Conservation (phyloP, 495 filamentous ascomycete species). For the Tuber microsphaerosporum region DNA sequence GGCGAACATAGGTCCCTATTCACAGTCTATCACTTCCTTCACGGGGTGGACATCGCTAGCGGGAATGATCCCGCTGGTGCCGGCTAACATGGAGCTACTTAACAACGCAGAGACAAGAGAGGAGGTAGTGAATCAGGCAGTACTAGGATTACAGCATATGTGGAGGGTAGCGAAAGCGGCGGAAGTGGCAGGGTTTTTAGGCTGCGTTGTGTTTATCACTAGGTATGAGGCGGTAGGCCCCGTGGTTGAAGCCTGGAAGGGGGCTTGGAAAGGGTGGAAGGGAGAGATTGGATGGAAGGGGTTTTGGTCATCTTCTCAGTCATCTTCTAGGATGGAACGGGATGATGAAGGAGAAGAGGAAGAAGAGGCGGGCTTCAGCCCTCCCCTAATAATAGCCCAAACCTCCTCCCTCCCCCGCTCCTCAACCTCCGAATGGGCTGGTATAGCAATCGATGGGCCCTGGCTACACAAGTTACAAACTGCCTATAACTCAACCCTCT, state of each 20-base stretch:
- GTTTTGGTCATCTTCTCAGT: slow-evolving; percentile 11
- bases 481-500: not conserved
- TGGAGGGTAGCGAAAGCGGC: slow-evolving; percentile 72
- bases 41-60: slow-evolving; percentile 51
- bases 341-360: slow-evolving; percentile 43
- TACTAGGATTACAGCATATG: slow-evolving; percentile 77
- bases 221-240: slow-evolving; percentile 35
- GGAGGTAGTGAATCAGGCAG: slow-evolving; percentile 45
- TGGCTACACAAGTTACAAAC: slow-evolving; percentile 21
- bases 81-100: slow-evolving; percentile 65
- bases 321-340: slow-evolving; percentile 10
- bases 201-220: slow-evolving; percentile 64
- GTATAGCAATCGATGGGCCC: slow-evolving; percentile 18
- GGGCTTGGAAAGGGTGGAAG: slow-evolving; percentile 52
- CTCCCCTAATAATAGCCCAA: slow-evolving; percentile 65
- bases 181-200: slow-evolving; percentile 64
- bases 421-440: slow-evolving; percentile 64
- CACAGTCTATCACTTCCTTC: slow-evolving; percentile 68
- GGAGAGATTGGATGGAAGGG: slow-evolving; percentile 27
- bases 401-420: slow-evolving; percentile 63
- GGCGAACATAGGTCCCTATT: slow-evolving; percentile 96
- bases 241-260: slow-evolving; percentile 46
- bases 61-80: slow-evolving; percentile 85
- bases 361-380: slow-evolving; percentile 37
- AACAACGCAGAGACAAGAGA: slow-evolving; percentile 30